Base-by-base conservation (phyloP, 2,329 filamentous ascomycete genomes). In the Cadophora luteo-olivacea region DNA sequence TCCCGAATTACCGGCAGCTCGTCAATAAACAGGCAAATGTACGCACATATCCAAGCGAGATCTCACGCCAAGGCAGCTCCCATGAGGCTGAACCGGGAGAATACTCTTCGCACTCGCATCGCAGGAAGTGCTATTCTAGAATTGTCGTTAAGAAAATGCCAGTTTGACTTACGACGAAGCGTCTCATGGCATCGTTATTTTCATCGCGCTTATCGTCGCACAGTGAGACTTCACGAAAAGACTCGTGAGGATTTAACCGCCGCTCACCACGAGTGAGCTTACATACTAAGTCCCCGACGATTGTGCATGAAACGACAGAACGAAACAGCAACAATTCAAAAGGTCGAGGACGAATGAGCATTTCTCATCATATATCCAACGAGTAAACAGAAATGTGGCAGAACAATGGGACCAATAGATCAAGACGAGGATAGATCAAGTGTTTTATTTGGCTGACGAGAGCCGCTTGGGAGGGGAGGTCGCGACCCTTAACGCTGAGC, bases 401-500 rank as follows among this genome's bases (percentile, higher is more conserved):
- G 45, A 22, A 49, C n/a, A 49, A 49, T 9, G 22, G 22, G 45
- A 22, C 22, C n/a, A 49, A 49, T 9, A 49, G 22, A 49, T 14
- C 41, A 22, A 45, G 5, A 22, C 45, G n/a, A 49, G 9, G 41
- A 48, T 19, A 48, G 6, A 14, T 6, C 5, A 16, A 14, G 41
- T 22, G 19, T 49, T n/a, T 45, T 49, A 19, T 49, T 49, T 49
- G 45, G 45, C 45, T 49, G 45, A 8, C 45, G 45, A 49, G 19
- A 11, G 45, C n/a, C 19, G 45, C 45, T 49, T 49, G 11, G 8
- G n/a, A 22, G 29, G 29, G 14, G 41, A 49, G 45, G 45, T 49
- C 45, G 41, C 22, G 36, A 61, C 38, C 38, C 14, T 48, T 62
- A 49, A 4, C 60, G 41, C 60, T 24, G 60, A 62, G 41, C 60